Evolutionary conservation across 2,329 filamentous ascomycete genomes (phyloP).

Genomic region (Paecilomyces sp.): DNA sequence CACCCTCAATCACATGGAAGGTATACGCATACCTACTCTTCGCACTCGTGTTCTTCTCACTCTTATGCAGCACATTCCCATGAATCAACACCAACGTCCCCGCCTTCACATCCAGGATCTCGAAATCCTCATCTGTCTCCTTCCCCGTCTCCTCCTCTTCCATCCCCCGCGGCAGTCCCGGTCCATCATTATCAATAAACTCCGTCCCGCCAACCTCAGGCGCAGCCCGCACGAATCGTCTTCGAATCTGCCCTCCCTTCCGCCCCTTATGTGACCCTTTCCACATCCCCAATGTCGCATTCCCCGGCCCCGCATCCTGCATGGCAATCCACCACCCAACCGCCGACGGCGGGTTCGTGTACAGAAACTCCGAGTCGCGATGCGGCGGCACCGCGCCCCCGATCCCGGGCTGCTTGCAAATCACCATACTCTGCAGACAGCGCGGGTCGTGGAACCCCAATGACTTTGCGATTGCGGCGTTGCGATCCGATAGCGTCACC

Average conservation of each 20-base stretch:
- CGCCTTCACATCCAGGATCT: slow-evolving; percentile 79
- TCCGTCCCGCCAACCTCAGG: slow-evolving; percentile 53
- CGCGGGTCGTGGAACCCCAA: slow-evolving; percentile 71
- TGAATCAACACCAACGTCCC: slow-evolving; percentile 90
- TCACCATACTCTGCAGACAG: slow-evolving; percentile 89
- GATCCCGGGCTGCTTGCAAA: slow-evolving; percentile 97
- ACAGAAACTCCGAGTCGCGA: slow-evolving; percentile 88
- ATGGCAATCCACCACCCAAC: slow-evolving; percentile 97
- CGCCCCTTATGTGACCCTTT: slow-evolving; percentile 61
- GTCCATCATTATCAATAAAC: slow-evolving; percentile 64
- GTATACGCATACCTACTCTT: slow-evolving; percentile 94
- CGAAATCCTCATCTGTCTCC: slow-evolving; percentile 52
- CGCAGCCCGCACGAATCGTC: slow-evolving; percentile 62
- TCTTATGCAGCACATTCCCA: slow-evolving; percentile 93
- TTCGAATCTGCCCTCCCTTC: slow-evolving; percentile 59
- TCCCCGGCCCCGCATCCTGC: slow-evolving; percentile 79
- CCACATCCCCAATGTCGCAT: slow-evolving; percentile 84
- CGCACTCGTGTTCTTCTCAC: slow-evolving; percentile 78
- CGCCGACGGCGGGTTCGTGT: slow-evolving; percentile 79
- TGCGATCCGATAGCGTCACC: slow-evolving; percentile 40
- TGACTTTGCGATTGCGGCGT: slow-evolving; percentile 58
- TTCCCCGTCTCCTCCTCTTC: slow-evolving; percentile 23
- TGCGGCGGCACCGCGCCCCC: slow-evolving; percentile 86
- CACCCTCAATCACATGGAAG: slow-evolving; percentile 90
- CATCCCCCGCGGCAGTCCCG: slow-evolving; percentile 53